Evolutionary conservation across 164 flowering plant genomes (phyloP).

Genomic region (Annona squamosa): DNA sequence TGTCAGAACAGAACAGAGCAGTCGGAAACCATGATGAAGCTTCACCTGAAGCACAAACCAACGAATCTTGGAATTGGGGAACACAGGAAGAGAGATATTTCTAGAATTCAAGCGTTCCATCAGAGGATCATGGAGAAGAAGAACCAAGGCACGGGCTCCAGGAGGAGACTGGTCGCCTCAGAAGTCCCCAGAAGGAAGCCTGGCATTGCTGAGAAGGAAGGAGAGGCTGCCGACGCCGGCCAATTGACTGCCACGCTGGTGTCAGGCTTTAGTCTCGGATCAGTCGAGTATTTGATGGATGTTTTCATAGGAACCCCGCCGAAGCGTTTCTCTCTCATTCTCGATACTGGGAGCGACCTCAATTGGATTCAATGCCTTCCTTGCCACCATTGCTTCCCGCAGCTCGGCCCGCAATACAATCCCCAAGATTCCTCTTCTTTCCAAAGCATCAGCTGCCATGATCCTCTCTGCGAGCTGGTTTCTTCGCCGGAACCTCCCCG

Average conservation of each 20-base stretch:
- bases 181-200: constrained; percentile 25
- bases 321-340: constrained; percentile 67
- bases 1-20: constrained; percentile 19
- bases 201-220: constrained; percentile 1
- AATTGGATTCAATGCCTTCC: constrained; percentile 95
- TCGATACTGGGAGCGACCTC: constrained; percentile 96
- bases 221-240: constrained; percentile 14
- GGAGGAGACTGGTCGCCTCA: constrained; percentile 12
- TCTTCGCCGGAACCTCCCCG: constrained; percentile 69
- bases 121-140: constrained; percentile 49
- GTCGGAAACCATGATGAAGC: constrained; percentile 28
- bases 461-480: constrained; percentile 61
- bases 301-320: constrained; percentile 93
- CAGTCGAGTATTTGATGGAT: constrained; percentile 98
- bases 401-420: constrained; percentile 65
- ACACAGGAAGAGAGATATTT: constrained; percentile 34
- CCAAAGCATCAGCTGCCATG: constrained; percentile 49
- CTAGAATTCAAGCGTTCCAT: constrained; percentile 55
- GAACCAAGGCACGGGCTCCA: constrained; percentile 37
- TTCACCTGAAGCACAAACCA: constrained; percentile 39
- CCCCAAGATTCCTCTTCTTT: constrained; percentile 56
- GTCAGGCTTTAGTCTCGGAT: constrained; percentile 84
- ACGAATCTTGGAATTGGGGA: constrained; percentile 3
- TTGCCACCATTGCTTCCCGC: constrained; percentile 80
- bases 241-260: constrained; percentile 67